A percentile compares a stretch with the other conserved stretches of the same genome.
These are phyloP conservation scores for Stephanodiscus minutulus DNA, from an alignment of 108 stramenopile species.

Conservation along the genomic window DNA sequence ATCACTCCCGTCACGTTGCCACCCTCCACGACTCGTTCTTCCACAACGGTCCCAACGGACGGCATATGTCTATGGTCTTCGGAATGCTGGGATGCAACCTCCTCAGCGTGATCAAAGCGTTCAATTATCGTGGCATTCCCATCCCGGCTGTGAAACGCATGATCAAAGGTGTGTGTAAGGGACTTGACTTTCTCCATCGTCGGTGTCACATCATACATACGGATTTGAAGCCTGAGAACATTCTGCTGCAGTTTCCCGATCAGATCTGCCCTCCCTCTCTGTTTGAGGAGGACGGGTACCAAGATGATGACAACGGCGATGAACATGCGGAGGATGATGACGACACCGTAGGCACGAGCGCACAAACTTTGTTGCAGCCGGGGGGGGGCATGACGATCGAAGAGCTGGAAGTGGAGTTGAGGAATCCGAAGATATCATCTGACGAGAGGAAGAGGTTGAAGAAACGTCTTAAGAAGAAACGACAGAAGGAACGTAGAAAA, in stretches of 20 bases:
- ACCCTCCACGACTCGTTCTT: constrained; percentile 94
- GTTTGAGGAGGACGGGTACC: constrained; percentile 12
- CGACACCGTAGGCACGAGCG: constrained; percentile 5
- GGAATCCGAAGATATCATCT: constrained; percentile 1
- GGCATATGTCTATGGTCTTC: constrained; percentile 98
- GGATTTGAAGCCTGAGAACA: constrained; percentile 97
- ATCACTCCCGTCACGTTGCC: constrained; percentile 79
- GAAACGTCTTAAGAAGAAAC: constrained; percentile 69
- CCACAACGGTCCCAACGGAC: constrained; percentile 94
- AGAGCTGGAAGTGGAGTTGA: constrained; percentile 10
- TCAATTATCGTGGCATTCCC: constrained; percentile 93
- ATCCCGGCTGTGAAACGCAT: constrained; percentile 90
- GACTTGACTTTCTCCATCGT: constrained; percentile 94
- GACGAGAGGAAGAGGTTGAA: constrained; percentile 65
- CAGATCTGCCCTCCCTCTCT: constrained; percentile 31
- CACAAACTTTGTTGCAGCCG: constrained; percentile 2
- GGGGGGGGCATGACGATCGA: constrained; percentile 9
- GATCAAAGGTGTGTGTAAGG: constrained; percentile 87
- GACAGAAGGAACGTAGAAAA: constrained; percentile 68
- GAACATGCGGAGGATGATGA: constrained; percentile 32
- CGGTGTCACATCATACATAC: constrained; percentile 98
- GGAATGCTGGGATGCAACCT: constrained; percentile 96
- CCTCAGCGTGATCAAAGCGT: constrained; percentile 94
- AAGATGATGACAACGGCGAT: constrained; percentile 11
- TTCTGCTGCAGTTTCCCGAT: constrained; percentile 80